Base-by-base conservation (phyloP, 1,284 basidiomycete species). In the Xerocomus amazonicus region DNA sequence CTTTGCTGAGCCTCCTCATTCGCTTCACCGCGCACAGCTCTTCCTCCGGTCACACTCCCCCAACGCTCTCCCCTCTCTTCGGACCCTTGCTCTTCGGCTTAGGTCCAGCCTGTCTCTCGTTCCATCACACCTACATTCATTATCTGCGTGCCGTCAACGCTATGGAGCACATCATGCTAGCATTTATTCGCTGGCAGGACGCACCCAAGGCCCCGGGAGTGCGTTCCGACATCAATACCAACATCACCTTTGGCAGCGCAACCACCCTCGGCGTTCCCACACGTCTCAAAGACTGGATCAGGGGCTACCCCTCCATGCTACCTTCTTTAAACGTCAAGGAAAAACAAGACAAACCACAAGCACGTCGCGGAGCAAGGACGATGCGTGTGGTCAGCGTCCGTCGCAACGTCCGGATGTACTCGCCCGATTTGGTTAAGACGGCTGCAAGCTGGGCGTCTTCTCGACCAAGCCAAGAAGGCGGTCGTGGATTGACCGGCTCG, bases 31-130 rank as follows among this genome's bases (percentile, higher is more conserved):
- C 92, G 0, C 83, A 95, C 63, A 87, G 87, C 55, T 79, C 80
- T 14, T 80, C 73, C 12, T 92, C 90, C 9, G 90, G 90, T 7
- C 85, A 92, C 55, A 92, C 90, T 0, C 90, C 90, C 2, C 85
- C 88, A 27, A 83, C 87, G 2, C 75, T 94, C 32, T 87, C 90
- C 0, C 83, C 90, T n/a, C 78, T 92, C n/a, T 95, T 95, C 67
- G 89, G 87, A 0, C 90, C 87, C 6, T 75, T 90, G 23, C 69
- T 97, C 36, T 95, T 96, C 58, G 90, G 90, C 35, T 77, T 92
- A 48, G 84, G 79, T 12, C 73, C 75, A 16, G 77, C 80, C 40
- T 73, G 67, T 42, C 77, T 78, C 47, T 75, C 85, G 2, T 92
- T 92, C 69, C 84, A 87, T 50, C 78, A 81, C 59, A 81, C 88